Base-by-base conservation (phyloP, 495 filamentous ascomycete species). In the Trichoderma erinaceum region DNA sequence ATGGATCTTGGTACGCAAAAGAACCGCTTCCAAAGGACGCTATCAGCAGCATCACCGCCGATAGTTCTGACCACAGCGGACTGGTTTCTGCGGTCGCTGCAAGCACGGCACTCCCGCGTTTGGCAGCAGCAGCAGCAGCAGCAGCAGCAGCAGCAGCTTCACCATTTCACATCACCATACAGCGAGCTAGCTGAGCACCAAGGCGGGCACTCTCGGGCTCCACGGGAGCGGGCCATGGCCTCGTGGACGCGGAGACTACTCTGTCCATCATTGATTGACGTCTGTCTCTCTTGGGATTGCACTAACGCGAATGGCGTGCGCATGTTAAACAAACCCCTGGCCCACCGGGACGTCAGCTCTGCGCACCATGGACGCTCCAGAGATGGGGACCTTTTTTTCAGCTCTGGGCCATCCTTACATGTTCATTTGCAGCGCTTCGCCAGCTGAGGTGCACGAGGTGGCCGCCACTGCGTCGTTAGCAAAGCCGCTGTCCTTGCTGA, bases 171-270 rank as follows among this genome's bases (percentile, higher is more conserved):
- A 21, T n/a, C 56, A 61, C 27, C 48, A 52, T 23, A n/a, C 15
- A 25, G 23, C 23, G 16, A 61, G 25, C 56, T 61, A 61, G 56
- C 8, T 18, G 23, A 61, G 56, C 56, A 32, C 27, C 23, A 27
- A 3, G 23, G 23, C 56, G 27, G 56, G 56, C 56, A 25, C 56
- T 25, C 27, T 61, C 56, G 56, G 56, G 56, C 56, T 61, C 15
- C 56, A 61, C 56, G 56, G 35, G 56, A 13, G 56, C 56, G 56
- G 56, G 56, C 56, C 56, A 61, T 61, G 56, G 56, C 56, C 56
- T 61, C 56, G 56, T 61, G 56, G 56, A 61, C 56, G 56, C 56
- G 56, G 56, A 61, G 27, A 8, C 56, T 32, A 61, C 21, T 56
- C 29, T n/a, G 15, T 11, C 16, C 18, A n/a, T 23, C 50, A 48